Evolutionary conservation across 768 basidiomycete genomes (phyloP).

Genomic region (Boletus rufocinnamomeus): DNA sequence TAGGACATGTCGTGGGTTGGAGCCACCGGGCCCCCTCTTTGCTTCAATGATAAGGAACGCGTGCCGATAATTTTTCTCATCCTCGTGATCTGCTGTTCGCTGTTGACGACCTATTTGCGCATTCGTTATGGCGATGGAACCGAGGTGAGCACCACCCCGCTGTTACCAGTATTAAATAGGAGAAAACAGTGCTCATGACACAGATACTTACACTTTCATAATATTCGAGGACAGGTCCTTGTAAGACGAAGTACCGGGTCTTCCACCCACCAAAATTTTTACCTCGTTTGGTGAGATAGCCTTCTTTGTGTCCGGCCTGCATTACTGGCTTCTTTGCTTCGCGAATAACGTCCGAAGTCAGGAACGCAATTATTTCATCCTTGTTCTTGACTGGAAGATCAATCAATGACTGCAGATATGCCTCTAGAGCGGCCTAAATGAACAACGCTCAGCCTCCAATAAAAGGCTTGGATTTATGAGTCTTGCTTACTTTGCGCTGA

Average conservation of each 20-base stretch:
- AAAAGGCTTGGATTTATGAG: background rate
- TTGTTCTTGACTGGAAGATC: constrained; percentile 83
- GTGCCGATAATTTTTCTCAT: constrained; percentile 94
- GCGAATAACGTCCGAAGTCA: constrained; percentile 85
- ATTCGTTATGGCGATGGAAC: constrained; percentile 86
- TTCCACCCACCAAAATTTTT: constrained; percentile 99
- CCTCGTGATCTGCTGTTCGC: constrained; percentile 58
- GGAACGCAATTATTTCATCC: constrained; percentile 87
- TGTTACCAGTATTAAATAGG: constrained; percentile 32
- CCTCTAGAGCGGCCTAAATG: constrained; percentile 69
- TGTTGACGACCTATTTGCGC: constrained; percentile 98
- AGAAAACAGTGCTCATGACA: constrained; percentile 5
- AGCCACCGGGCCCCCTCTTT: constrained; percentile 68
- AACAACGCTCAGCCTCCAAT: constrained; percentile 12
- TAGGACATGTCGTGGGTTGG: constrained; percentile 82
- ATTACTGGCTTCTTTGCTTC: constrained; percentile 74
- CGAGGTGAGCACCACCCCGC: constrained; percentile 91
- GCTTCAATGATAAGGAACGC: constrained; percentile 96
- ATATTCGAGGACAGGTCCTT: constrained; percentile 89
- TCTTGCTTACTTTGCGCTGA: constrained; percentile 78
- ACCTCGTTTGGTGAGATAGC: constrained; percentile 93
- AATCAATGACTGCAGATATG: constrained; percentile 83
- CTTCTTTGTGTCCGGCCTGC: constrained; percentile 88
- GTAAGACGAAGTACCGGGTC: constrained; percentile 91
- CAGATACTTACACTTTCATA: constrained; percentile 84